Percentiles rank a stretch among this genome's conserved stretches.
Evolutionary conservation across 805 yeast genomes (phyloP).

Genomic region (Yarrowia porcina): DNA sequence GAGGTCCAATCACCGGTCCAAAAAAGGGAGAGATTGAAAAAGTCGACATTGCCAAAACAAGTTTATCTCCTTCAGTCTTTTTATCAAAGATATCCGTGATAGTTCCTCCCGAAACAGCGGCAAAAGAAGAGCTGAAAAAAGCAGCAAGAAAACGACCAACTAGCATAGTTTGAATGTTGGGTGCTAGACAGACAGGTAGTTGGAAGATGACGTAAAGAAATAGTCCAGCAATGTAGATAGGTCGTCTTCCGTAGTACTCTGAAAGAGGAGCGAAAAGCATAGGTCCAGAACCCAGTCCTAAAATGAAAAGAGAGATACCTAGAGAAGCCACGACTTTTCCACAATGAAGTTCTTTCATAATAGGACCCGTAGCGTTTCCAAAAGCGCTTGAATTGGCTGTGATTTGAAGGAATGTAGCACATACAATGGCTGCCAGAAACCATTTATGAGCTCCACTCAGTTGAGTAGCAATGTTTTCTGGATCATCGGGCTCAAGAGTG

Average conservation of each 20-base stretch:
- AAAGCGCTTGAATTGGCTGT: background rate
- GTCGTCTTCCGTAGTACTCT: conserved; percentile 65
- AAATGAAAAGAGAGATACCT: conserved; percentile 51
- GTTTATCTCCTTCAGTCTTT: conserved; percentile 49
- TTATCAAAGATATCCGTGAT: conserved; percentile 73
- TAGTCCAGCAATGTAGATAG: conserved; percentile 55
- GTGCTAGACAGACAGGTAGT: conserved; percentile 48
- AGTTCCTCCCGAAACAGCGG: conserved; percentile 83
- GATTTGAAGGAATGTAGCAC: background rate
- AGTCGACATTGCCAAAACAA: conserved; percentile 60
- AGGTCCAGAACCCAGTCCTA: conserved; percentile 65
- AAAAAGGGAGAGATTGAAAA: conserved; percentile 75
- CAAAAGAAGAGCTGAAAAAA: conserved; percentile 72
- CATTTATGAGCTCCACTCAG: conserved; percentile 1
- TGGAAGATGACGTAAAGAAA: conserved; percentile 48
- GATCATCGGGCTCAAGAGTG: background rate
- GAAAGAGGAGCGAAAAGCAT: conserved; percentile 67
- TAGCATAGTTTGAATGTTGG: conserved; percentile 38
- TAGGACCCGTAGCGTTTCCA: conserved; percentile 27
- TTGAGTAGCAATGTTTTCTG: conserved; percentile 6
- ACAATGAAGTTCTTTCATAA: conserved; percentile 45
- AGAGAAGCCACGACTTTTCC: conserved; percentile 45
- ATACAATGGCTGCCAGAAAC: conserved; percentile 10
- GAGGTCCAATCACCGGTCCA: conserved; percentile 76
- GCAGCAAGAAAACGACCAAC: conserved; percentile 75